phyloP scores from a whole-genome alignment of 148 eudicot species.

The Rhododendron ovatum region DNA sequence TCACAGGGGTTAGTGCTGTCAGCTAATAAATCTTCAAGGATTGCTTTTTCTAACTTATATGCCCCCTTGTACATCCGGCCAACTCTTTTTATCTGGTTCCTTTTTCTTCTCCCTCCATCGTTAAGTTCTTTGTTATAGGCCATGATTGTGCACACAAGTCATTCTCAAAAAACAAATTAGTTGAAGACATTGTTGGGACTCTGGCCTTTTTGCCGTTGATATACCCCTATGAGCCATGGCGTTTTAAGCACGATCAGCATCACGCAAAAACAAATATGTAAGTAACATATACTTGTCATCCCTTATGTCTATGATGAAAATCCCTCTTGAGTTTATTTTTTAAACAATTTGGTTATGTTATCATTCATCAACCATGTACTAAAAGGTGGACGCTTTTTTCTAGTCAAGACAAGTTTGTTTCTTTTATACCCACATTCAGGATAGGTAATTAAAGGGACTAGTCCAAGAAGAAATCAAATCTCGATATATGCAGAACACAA shows the following conservation, averaged over 20 bases:
- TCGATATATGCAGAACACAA: not conserved
- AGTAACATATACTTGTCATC: conserved; percentile 19
- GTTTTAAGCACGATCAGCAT: conserved; percentile 93
- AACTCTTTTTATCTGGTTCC: conserved; percentile 11
- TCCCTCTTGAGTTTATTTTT: not conserved
- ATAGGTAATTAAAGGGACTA: not conserved
- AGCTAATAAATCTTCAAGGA: not conserved
- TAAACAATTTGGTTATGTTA: not conserved
- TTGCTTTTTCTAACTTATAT: not conserved
- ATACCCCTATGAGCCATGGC: conserved; percentile 99
- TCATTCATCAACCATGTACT: not conserved
- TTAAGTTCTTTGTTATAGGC: conserved; percentile 90
- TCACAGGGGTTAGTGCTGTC: conserved; percentile 71
- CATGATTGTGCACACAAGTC: conserved; percentile 99
- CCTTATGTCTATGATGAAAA: not conserved
- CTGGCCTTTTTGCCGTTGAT: conserved; percentile 85
- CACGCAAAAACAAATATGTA: conserved; percentile 97
- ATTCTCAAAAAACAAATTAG: conserved; percentile 82
- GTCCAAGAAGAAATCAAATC: not conserved
- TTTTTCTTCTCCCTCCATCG: conserved; percentile 21
- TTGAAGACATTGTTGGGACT: conserved; percentile 93
- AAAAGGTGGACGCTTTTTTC: not conserved
- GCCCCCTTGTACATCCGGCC: not conserved
- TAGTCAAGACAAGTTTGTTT: not conserved
- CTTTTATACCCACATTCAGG: not conserved